These are phyloP conservation scores for Penicillium cinerascens DNA, from an alignment of 495 filamentous ascomycete species.

Conservation along the genomic window DNA sequence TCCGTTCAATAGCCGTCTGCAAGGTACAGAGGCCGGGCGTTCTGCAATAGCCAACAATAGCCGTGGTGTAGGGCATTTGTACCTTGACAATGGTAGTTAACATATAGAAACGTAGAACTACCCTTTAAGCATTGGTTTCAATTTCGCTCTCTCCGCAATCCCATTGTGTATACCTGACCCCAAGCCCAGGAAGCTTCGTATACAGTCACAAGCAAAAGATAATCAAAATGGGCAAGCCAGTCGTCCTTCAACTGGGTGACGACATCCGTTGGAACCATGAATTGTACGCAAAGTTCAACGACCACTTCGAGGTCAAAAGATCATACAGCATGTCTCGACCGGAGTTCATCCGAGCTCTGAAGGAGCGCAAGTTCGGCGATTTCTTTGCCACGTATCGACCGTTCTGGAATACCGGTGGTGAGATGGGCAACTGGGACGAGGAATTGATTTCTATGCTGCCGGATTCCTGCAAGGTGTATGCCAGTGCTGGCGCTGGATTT, in stretches of 20 bases:
- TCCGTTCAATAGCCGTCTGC: constrained; percentile 12
- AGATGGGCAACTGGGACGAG: constrained; percentile 74
- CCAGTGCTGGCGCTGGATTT: constrained; percentile 70
- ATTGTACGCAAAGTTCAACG: constrained; percentile 52
- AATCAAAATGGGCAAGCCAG: constrained; percentile 28
- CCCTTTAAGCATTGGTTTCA: not conserved
- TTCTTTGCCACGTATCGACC: constrained; percentile 72
- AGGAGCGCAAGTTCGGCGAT: constrained; percentile 63
- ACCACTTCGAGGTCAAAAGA: constrained; percentile 46
- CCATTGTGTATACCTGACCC: not conserved
- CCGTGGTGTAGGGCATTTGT: not conserved
- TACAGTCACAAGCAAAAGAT: not conserved
- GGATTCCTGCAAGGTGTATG: constrained; percentile 60
- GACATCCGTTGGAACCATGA: constrained; percentile 63
- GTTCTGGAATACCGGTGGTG: constrained; percentile 75
- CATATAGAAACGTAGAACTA: no score
- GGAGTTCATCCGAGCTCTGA: constrained; percentile 62
- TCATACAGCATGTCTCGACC: constrained; percentile 51
- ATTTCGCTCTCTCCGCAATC: not conserved
- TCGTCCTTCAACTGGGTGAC: constrained; percentile 66
- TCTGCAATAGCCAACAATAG: constrained; percentile 8
- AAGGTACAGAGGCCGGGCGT: constrained; percentile 1
- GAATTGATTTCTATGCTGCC: constrained; percentile 68
- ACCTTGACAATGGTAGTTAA: not conserved
- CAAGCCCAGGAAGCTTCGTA: not conserved